Conservation (phyloP, 163 green algal species). For the Trebouxiophyceae sp. region DNA sequence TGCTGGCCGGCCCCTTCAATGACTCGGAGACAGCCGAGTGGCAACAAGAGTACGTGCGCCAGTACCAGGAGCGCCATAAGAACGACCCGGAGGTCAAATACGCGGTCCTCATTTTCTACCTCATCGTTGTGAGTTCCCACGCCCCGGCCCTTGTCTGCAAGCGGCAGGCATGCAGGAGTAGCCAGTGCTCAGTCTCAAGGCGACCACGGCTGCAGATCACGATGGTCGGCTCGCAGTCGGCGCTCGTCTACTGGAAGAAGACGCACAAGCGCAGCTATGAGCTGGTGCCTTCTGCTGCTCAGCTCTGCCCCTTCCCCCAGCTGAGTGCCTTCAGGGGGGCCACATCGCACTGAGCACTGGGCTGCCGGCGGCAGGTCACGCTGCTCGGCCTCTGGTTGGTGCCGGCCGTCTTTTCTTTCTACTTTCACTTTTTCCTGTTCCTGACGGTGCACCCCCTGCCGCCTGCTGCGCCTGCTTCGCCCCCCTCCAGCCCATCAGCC, state of each 20-base stretch:
- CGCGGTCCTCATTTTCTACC: constrained; percentile 8
- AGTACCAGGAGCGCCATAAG: not conserved
- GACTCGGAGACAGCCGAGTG: not conserved
- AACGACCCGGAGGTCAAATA: constrained; percentile 9
- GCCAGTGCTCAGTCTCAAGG: too few relatives aligned
- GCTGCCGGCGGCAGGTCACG: constrained; percentile 59
- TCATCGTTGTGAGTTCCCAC: constrained; percentile 4
- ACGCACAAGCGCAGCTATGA: constrained; percentile 71
- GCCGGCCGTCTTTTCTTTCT: constrained; percentile 55
- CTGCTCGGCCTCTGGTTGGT: constrained; percentile 82
- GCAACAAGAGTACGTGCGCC: not conserved
- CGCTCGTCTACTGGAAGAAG: constrained; percentile 70
- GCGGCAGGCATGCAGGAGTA: too few relatives aligned
- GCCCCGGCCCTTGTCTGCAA: too few relatives aligned
- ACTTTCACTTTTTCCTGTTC: constrained; percentile 52
- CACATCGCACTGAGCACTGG: too few relatives aligned
- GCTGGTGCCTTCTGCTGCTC: too few relatives aligned
- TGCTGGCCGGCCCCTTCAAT: not conserved
- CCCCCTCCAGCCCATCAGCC: too few relatives aligned
- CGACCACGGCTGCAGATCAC: constrained; percentile 33
- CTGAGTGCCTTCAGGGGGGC: too few relatives aligned
- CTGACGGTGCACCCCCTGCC: constrained; percentile 12
- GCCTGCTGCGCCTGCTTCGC: too few relatives aligned
- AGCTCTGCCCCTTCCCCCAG: too few relatives aligned
- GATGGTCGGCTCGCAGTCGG: constrained; percentile 56